These are phyloP conservation scores for Pichia sp. DNA, from an alignment of 1,139 yeast species.

Conservation along the genomic window DNA sequence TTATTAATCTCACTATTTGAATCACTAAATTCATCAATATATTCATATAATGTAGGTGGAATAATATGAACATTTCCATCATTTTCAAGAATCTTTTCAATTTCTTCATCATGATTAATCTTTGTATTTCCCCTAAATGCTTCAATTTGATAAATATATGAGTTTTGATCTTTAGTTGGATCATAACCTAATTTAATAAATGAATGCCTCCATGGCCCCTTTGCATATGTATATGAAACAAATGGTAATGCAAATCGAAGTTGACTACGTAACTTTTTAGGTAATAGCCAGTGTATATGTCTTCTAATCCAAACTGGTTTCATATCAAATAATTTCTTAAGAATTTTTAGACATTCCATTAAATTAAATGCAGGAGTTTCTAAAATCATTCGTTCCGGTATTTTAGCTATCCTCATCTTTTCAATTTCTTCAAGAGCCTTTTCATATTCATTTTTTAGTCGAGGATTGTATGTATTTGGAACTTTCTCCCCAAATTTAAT, in stretches of 20 bases:
- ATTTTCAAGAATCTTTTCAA: slow-evolving; percentile 30
- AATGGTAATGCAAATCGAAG: slow-evolving; percentile 77
- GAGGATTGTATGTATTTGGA: slow-evolving; percentile 41
- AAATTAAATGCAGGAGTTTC: slow-evolving; percentile 28
- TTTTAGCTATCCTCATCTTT: slow-evolving; percentile 24
- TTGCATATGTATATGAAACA: slow-evolving; percentile 70
- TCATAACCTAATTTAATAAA: slow-evolving; percentile 74
- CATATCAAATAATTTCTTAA: slow-evolving; percentile 50
- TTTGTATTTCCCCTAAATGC: slow-evolving; percentile 52
- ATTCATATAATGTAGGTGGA: slow-evolving; percentile 26
- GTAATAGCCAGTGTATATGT: slow-evolving; percentile 58
- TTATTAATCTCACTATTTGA: slow-evolving; percentile 20
- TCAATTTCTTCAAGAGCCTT: slow-evolving; percentile 29
- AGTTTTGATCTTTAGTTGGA: slow-evolving; percentile 48
- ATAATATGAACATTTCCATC: slow-evolving; percentile 24
- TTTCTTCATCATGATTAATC: slow-evolving; percentile 29
- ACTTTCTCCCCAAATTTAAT: slow-evolving; percentile 41
- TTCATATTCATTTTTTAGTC: slow-evolving; percentile 34
- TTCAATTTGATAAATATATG: slow-evolving; percentile 71
- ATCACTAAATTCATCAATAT: slow-evolving; percentile 25
- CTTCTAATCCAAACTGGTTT: slow-evolving; percentile 87
- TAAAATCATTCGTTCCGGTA: slow-evolving; percentile 19
- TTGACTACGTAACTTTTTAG: slow-evolving; percentile 43
- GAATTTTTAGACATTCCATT: slow-evolving; percentile 46
- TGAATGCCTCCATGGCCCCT: slow-evolving; percentile 96